Conservation (phyloP, 1,139 yeast species). For the Suhomyces terraborum region DNA sequence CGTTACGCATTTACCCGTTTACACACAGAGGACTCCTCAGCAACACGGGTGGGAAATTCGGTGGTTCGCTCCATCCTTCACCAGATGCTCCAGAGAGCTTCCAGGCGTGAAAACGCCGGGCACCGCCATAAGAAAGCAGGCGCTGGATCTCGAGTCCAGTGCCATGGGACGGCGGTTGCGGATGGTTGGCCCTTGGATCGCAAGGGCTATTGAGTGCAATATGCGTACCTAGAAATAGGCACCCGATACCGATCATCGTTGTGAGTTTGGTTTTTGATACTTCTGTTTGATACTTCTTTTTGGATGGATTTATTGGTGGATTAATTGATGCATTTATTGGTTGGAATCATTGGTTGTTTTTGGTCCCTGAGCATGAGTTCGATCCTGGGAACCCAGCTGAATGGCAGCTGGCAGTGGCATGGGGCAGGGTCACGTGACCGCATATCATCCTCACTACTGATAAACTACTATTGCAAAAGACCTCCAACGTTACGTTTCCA, state of each 20-base stretch:
- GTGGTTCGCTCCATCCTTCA: constrained; percentile 66
- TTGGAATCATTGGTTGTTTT: too few relatives aligned
- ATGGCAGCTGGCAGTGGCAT: too few relatives aligned
- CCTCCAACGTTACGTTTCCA: too few relatives aligned
- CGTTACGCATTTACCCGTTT: constrained; percentile 72
- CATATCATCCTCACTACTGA: too few relatives aligned
- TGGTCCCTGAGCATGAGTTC: too few relatives aligned
- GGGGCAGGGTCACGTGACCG: not conserved
- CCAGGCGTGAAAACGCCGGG: constrained; percentile 76
- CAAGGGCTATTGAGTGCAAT: constrained; percentile 74
- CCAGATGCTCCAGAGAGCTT: constrained; percentile 63
- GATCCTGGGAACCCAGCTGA: too few relatives aligned
- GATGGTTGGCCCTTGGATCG: constrained; percentile 60
- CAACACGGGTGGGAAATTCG: constrained; percentile 81
- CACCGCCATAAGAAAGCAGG: constrained; percentile 68
- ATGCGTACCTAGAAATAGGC: constrained; percentile 59
- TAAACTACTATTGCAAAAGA: too few relatives aligned
- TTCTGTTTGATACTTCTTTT: too few relatives aligned
- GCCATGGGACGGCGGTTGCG: constrained; percentile 71
- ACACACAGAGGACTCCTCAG: constrained; percentile 41
- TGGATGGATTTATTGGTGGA: too few relatives aligned
- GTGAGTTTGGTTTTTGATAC: constrained; percentile 40
- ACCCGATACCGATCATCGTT: constrained; percentile 85
- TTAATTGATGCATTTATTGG: too few relatives aligned
- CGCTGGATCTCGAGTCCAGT: constrained; percentile 14